These are phyloP conservation scores for Davidsoniella virescens DNA, from an alignment of 2,329 filamentous ascomycete species.

Conservation along the genomic window DNA sequence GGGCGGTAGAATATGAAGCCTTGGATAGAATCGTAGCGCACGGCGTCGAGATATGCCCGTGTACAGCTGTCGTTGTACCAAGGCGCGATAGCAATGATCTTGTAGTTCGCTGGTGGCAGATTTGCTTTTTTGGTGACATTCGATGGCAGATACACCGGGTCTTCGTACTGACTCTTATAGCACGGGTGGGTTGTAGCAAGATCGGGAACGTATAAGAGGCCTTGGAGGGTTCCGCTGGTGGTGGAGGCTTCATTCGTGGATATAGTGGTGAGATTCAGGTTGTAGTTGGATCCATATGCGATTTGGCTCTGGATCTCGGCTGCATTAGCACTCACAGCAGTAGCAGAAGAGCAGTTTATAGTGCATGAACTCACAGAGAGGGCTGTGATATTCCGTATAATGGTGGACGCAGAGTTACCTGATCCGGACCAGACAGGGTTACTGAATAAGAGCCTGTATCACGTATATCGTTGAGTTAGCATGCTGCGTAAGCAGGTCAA, in stretches of 20 bases:
- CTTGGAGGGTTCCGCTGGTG: constrained; percentile 47
- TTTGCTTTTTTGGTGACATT: constrained; percentile 61
- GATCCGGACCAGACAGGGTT: constrained; percentile 38
- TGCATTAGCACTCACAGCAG: constrained; percentile 13
- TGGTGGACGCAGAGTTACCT: constrained; percentile 33
- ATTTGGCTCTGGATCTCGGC: constrained; percentile 25
- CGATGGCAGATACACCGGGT: constrained; percentile 40
- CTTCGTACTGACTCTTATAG: constrained; percentile 38
- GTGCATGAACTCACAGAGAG: constrained; percentile 29
- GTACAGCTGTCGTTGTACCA: constrained; percentile 69
- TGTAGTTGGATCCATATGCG: constrained; percentile 35
- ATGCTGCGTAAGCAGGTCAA: no score
- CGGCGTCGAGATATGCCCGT: constrained; percentile 49
- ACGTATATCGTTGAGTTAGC: no score
- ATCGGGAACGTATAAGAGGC: constrained; percentile 73
- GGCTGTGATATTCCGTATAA: constrained; percentile 40
- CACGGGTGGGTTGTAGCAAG: constrained; percentile 45
- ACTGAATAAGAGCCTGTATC: constrained; percentile 39
- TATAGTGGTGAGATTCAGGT: constrained; percentile 55
- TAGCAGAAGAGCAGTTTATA: background rate
- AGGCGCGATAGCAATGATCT: constrained; percentile 67
- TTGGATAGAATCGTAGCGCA: constrained; percentile 40
- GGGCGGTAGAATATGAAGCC: constrained; percentile 49
- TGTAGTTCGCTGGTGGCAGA: constrained; percentile 52
- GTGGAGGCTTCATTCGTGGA: constrained; percentile 48